phyloP scores from a whole-genome alignment of 164 flowering plant genomes.

The Vitis vinifera region ASM3070453v1 NC_081817.1:3198501-3199000 shows the following conservation, averaged over 20 bases:
- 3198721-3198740: neutral
- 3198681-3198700: too few species aligned
- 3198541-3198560: too few species aligned
- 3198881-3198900: neutral
- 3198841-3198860: neutral
- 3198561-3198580: too few species aligned
- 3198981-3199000: neutral
- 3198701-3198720: too few species aligned
- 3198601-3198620: too few species aligned
- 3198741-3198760: neutral
- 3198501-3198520: too few species aligned
- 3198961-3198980: neutral
- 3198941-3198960: neutral
- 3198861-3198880: neutral
- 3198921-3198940: neutral
- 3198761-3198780: neutral
- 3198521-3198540: too few species aligned
- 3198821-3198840: neutral
- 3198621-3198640: too few species aligned
- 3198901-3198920: neutral
- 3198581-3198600: too few species aligned
- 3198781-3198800: neutral
- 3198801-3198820: neutral
- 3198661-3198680: too few species aligned
- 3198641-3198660: too few species aligned